A percentile compares a stretch with the other conserved stretches of the same genome.
Conservation (phyloP, 2,329 filamentous ascomycete genomes). For the Mycosphaerella arachidis region DNA sequence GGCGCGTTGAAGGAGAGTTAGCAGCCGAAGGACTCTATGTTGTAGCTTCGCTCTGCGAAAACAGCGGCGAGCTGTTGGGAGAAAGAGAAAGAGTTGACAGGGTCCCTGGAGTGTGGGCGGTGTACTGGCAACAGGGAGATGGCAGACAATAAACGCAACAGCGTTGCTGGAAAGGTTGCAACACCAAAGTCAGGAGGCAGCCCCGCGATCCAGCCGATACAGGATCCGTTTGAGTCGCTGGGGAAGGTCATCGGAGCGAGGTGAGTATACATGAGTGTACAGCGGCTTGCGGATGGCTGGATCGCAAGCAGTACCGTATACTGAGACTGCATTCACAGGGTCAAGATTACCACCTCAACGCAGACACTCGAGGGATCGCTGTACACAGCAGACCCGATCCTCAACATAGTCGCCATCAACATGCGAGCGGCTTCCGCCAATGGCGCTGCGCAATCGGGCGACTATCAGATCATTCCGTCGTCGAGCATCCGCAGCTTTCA, state of each 20-base stretch:
- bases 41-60: neutral
- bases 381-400: constrained; percentile 58
- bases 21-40: neutral
- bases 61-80: neutral
- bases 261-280: constrained; percentile 39
- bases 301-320: neutral
- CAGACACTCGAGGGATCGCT: constrained; percentile 57
- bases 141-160: constrained; percentile 48
- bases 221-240: constrained; percentile 47
- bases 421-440: constrained; percentile 44
- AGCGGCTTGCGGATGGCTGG: neutral
- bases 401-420: constrained; percentile 59
- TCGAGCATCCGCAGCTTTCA: constrained; percentile 56
- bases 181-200: constrained; percentile 41
- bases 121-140: neutral
- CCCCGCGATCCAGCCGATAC: constrained; percentile 41
- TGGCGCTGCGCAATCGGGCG: constrained; percentile 42
- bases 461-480: constrained; percentile 59
- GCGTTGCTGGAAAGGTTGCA: constrained; percentile 50
- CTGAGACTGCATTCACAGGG: constrained; percentile 36
- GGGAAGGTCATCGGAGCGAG: constrained; percentile 58
- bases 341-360: constrained; percentile 55
- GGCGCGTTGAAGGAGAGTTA: neutral
- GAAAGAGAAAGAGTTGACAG: neutral
- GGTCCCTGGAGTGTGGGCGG: neutral